Percentiles rank a stretch among this genome's conserved stretches.
Conservation (phyloP, 208 protist species). For the Perkinsela sp. region DNA sequence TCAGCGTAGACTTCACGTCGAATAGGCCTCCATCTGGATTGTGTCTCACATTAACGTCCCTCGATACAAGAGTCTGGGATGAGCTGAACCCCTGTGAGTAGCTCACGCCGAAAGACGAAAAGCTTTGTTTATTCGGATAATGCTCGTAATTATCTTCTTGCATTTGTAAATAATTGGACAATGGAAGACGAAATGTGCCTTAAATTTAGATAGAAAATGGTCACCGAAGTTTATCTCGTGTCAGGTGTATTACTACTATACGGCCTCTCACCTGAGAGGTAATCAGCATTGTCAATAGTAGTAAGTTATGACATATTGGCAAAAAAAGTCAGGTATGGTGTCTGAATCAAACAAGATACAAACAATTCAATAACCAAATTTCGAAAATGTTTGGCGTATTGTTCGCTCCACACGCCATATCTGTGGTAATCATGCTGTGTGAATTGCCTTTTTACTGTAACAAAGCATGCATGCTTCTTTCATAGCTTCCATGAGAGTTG, state of each 20-base stretch:
- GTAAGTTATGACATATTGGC: no score
- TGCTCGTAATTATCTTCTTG: not conserved
- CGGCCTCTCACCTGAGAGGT: no score
- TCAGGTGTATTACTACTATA: no score
- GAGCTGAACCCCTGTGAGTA: not conserved
- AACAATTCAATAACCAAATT: conserved; percentile 1
- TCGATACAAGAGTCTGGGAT: not conserved
- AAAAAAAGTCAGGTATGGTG: no score
- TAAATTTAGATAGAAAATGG: no score
- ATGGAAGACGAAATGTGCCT: no score
- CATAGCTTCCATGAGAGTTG: conserved; percentile 88
- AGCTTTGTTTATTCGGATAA: not conserved
- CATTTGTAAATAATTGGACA: not conserved
- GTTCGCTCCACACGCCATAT: no score
- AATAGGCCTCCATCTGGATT: not conserved
- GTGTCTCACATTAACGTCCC: not conserved
- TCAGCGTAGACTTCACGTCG: not conserved
- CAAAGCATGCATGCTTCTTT: conserved; percentile 90
- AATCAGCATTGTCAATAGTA: no score
- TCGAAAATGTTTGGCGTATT: no score
- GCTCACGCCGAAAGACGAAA: not conserved
- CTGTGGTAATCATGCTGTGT: conserved; percentile 20
- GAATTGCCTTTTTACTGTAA: conserved; percentile 80
- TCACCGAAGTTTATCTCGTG: no score
- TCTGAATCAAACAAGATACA: conserved; percentile 1